phyloP scores from a whole-genome alignment of 1,284 basidiomycete species.

The Mycena citricolor region DNA sequence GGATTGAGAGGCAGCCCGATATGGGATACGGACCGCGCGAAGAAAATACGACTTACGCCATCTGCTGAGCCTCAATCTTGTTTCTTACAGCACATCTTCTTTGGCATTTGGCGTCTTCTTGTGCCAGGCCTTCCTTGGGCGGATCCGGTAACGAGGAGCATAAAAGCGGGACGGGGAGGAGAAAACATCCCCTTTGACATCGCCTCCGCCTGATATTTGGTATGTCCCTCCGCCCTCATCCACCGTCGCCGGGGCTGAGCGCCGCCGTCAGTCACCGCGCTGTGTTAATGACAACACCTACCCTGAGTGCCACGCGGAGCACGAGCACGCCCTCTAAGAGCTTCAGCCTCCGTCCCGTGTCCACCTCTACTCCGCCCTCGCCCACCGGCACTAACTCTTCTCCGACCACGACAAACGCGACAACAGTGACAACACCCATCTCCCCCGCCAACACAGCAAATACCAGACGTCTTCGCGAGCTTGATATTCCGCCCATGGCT shows the following conservation, averaged over 20 bases:
- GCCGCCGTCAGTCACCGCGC: too few species aligned
- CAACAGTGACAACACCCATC: conserved; percentile 29
- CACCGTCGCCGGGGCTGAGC: not conserved
- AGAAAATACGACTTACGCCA: too few species aligned
- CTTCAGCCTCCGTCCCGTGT: conserved; percentile 50
- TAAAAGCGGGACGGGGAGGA: conserved; percentile 1
- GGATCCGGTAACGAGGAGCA: conserved; percentile 9
- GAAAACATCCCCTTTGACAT: not conserved
- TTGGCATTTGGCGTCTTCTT: too few species aligned
- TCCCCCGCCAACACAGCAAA: too few species aligned
- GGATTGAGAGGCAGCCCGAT: conserved; percentile 10
- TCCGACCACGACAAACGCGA: conserved; percentile 32
- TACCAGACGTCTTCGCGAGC: too few species aligned
- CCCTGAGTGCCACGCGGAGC: too few species aligned
- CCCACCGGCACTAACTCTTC: conserved; percentile 37
- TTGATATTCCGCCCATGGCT: too few species aligned
- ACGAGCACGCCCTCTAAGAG: conserved; percentile 40
- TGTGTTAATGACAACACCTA: too few species aligned
- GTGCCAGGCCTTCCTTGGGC: conserved; percentile 8
- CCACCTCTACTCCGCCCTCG: conserved; percentile 36
- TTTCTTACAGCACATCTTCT: too few species aligned
- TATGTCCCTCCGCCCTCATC: not conserved
- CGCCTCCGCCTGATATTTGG: not conserved
- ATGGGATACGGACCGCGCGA: too few species aligned
- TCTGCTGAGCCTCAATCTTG: too few species aligned